These are phyloP conservation scores for Termitomyces sp. DNA, from an alignment of 768 basidiomycete genomes.

Conservation along the genomic window DNA sequence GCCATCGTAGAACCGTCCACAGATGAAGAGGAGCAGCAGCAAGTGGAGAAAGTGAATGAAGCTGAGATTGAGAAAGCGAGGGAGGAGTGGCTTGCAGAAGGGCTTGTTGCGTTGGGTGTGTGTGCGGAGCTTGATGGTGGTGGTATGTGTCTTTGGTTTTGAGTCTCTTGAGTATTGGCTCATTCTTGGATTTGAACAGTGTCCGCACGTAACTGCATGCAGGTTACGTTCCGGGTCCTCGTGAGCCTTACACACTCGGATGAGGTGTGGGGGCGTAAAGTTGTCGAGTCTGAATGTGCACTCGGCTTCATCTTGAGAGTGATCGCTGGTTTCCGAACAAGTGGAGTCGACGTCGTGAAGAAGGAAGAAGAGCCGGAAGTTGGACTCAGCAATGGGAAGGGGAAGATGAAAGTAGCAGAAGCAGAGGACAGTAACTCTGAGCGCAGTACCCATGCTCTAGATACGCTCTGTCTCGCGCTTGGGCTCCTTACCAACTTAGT, in stretches of 20 bases:
- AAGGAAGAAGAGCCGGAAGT: conserved; percentile 9
- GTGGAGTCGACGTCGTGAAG: conserved; percentile 10
- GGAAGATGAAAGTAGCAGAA: conserved; percentile 17
- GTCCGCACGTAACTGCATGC: conserved; percentile 44
- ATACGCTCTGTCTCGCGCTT: conserved; percentile 71
- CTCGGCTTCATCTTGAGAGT: conserved; percentile 48
- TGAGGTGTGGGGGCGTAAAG: conserved; percentile 49
- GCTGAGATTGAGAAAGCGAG: conserved; percentile 32
- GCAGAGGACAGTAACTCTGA: conserved; percentile 13
- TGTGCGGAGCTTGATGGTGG: conserved; percentile 38
- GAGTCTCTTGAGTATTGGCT: background rate
- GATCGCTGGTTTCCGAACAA: conserved; percentile 26
- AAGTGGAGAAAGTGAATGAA: conserved; percentile 9
- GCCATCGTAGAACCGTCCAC: conserved; percentile 8
- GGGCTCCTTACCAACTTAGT: conserved; percentile 78
- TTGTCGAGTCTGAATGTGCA: conserved; percentile 46
- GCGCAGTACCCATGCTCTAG: conserved; percentile 46
- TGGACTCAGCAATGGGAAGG: conserved; percentile 6
- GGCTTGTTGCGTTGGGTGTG: conserved; percentile 51
- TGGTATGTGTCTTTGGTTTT: conserved; percentile 16
- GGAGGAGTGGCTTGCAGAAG: conserved; percentile 44
- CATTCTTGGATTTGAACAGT: background rate
- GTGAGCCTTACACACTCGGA: conserved; percentile 71
- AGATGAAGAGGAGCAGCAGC: conserved; percentile 10
- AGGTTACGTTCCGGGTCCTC: conserved; percentile 61